phyloP scores from a whole-genome alignment of 2,329 filamentous ascomycete species.

The Phialemonium atrogriseum region DNA sequence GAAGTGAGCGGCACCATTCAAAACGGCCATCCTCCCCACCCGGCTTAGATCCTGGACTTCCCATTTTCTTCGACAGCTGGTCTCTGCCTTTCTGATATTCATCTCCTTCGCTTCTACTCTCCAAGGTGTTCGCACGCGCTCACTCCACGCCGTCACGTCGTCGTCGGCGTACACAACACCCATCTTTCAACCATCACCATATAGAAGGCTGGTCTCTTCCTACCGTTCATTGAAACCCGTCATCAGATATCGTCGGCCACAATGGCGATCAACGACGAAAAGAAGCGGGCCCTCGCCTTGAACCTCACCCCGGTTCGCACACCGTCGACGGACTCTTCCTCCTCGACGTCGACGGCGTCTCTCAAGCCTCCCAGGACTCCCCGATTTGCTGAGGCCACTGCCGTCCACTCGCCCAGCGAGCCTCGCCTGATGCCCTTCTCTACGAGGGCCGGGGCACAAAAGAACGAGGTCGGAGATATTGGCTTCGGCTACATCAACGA shows the following conservation, averaged over 20 bases:
- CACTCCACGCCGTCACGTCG: too few relatives aligned
- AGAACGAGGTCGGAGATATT: conserved; percentile 66
- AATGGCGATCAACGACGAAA: conserved; percentile 36
- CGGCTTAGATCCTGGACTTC: conserved; percentile 23
- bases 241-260: conserved; percentile 21
- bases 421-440: conserved; percentile 43
- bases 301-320: conserved; percentile 43
- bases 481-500: conserved; percentile 85
- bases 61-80: conserved; percentile 46
- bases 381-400: conserved; percentile 73
- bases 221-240: conserved; percentile 22
- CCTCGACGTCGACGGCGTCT: conserved; percentile 43
- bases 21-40: conserved; percentile 40
- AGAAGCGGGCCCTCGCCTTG: conserved; percentile 47
- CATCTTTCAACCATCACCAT: too few relatives aligned
- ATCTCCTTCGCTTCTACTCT: conserved; percentile 27
- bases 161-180: too few relatives aligned
- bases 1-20: conserved; percentile 35
- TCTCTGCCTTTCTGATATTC: conserved; percentile 34
- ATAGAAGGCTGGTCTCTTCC: conserved; percentile 28
- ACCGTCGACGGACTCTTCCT: conserved; percentile 40
- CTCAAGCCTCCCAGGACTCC: conserved; percentile 64
- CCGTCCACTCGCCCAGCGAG: conserved; percentile 70
- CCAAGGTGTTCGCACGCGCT: conserved; percentile 20
- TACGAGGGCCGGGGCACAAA: conserved; percentile 43